These are phyloP conservation scores for Mixia osmundae DNA, from an alignment of 1,284 basidiomycete species.

Conservation along the genomic window DNA sequence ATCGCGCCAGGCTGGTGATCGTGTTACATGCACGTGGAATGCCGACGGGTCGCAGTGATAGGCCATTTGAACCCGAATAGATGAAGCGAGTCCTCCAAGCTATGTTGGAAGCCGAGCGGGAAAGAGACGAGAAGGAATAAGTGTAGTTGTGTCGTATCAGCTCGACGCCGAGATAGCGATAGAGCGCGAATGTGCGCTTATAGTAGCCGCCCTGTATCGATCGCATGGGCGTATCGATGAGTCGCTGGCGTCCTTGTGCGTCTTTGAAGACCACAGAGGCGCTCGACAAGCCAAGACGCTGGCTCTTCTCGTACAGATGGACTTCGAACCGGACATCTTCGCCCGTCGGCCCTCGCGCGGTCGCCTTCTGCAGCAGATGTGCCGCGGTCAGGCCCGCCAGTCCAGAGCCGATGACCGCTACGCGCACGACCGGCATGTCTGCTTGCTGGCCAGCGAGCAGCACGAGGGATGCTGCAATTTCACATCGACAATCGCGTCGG, in stretches of 20 bases:
- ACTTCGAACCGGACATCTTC: constrained; percentile 34
- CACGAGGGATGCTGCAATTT: no score
- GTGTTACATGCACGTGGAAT: no score
- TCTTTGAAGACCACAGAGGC: constrained; percentile 11
- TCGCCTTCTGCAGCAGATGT: constrained; percentile 29
- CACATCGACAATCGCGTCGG: no score
- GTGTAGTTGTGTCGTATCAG: constrained; percentile 34
- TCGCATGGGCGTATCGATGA: constrained; percentile 48
- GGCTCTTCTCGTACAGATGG: constrained; percentile 45
- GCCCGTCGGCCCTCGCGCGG: constrained; percentile 15
- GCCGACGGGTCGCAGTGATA: constrained; percentile 26
- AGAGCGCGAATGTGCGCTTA: constrained; percentile 38
- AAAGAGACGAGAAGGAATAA: constrained; percentile 39
- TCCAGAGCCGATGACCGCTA: constrained; percentile 43
- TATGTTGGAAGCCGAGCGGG: constrained; percentile 10
- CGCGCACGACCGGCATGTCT: no score
- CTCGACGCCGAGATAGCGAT: constrained; percentile 32
- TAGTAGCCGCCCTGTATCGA: constrained; percentile 57
- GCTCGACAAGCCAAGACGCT: constrained; percentile 10
- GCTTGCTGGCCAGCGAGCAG: no score
- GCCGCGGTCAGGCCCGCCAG: constrained; percentile 44
- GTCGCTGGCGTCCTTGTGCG: constrained; percentile 25
- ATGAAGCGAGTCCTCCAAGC: constrained; percentile 30
- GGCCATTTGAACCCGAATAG: constrained; percentile 40
- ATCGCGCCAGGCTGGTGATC: no score